Evolutionary conservation across 129 eudicot genomes (phyloP).

Genomic region (Centrapalus pauciflorus): DNA sequence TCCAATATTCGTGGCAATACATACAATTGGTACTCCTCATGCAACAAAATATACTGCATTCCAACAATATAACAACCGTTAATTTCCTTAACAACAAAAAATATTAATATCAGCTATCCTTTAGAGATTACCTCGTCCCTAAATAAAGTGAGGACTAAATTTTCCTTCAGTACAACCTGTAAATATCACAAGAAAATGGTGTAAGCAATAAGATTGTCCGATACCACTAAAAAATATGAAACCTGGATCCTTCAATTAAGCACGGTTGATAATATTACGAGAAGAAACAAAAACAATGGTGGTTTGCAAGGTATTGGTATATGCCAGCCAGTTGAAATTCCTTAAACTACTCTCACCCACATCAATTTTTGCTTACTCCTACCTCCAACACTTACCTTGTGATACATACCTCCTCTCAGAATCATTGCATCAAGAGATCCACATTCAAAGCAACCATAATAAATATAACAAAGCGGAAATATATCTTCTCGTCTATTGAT

Average conservation of each 20-base stretch:
- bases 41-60: conserved; percentile 80
- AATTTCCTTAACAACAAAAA: conserved; percentile 5
- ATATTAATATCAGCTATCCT: conserved; percentile 12
- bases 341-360: not conserved
- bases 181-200: conserved; percentile 19
- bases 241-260: conserved; percentile 4
- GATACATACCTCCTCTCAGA: not conserved
- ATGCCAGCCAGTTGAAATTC: not conserved
- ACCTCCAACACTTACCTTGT: not conserved
- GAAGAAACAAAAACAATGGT: conserved; percentile 3
- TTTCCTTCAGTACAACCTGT: conserved; percentile 97
- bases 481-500: too few species aligned
- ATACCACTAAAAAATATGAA: not conserved
- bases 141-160: conserved; percentile 69
- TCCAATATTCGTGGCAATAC: conserved; percentile 95
- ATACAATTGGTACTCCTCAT: conserved; percentile 92
- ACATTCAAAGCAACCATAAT: not conserved
- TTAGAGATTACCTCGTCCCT: conserved; percentile 84
- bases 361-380: not conserved
- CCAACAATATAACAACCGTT: conserved; percentile 1
- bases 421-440: not conserved
- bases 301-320: not conserved
- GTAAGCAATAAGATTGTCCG: conserved; percentile 13
- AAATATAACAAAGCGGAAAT: too few species aligned
- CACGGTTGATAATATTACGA: not conserved